phyloP scores from a whole-genome alignment of 257 asterid species.

The Petrea volubilis region DNA sequence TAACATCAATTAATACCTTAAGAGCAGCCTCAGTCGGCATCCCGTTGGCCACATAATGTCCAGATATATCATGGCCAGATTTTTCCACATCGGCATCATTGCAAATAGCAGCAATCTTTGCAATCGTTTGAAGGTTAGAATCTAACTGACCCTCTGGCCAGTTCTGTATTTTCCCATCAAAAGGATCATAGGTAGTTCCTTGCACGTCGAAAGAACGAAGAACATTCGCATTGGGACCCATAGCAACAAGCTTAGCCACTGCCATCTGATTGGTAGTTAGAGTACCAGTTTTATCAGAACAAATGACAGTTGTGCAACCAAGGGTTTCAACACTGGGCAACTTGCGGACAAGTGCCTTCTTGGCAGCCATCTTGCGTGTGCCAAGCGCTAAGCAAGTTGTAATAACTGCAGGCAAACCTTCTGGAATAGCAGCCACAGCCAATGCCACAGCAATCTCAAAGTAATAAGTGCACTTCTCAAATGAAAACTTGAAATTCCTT shows the following conservation, averaged over 20 bases:
- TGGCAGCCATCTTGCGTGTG: constrained; percentile 99
- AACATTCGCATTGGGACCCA: constrained; percentile 54
- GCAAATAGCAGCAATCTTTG: constrained; percentile 93
- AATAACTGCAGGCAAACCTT: constrained; percentile 97
- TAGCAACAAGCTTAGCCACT: constrained; percentile 80
- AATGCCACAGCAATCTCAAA: constrained; percentile 98
- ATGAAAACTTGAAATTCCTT: constrained; percentile 83
- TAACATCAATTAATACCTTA: constrained; percentile 52
- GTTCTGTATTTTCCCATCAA: constrained; percentile 81
- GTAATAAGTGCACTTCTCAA: constrained; percentile 98
- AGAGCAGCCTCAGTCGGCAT: constrained; percentile 98
- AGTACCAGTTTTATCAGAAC: constrained; percentile 98
- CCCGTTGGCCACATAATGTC: constrained; percentile 74
- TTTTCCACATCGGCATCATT: constrained; percentile 92
- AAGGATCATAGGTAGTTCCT: constrained; percentile 86
- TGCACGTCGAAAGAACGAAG: constrained; percentile 71
- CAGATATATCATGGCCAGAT: constrained; percentile 58
- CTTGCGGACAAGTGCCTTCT: constrained; percentile 98
- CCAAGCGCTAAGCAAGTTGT: constrained; percentile 99
- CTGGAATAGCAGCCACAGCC: constrained; percentile 99
- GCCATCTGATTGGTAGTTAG: constrained; percentile 99
- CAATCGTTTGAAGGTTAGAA: constrained; percentile 83
- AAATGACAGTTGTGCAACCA: constrained; percentile 98
- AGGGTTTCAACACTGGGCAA: constrained; percentile 99
- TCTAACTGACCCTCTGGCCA: constrained; percentile 75